These are phyloP conservation scores for Suillus subalutaceus DNA, from an alignment of 768 basidiomycete species.

Conservation along the genomic window DNA sequence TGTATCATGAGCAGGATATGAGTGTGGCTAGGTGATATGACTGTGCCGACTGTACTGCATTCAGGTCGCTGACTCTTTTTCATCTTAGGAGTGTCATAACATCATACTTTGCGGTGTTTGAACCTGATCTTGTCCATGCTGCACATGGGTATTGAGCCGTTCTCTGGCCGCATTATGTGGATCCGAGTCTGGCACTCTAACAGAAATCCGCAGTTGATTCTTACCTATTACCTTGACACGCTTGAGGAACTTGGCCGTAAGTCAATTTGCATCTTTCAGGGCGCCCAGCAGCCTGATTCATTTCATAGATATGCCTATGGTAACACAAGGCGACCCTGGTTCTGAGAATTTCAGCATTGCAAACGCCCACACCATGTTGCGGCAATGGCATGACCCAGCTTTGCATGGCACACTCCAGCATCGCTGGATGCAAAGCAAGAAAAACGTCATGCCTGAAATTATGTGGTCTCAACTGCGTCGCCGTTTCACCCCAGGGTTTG, in stretches of 20 bases:
- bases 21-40: constrained; percentile 25
- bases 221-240: constrained; percentile 20
- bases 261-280: constrained; percentile 3
- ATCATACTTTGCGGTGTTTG: constrained; percentile 11
- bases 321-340: too few relatives aligned
- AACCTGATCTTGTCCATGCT: constrained; percentile 30
- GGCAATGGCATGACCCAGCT: too few relatives aligned
- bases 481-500: constrained; percentile 39
- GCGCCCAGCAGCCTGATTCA: too few relatives aligned
- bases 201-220: constrained; percentile 24
- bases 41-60: background rate
- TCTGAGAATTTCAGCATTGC: too few relatives aligned
- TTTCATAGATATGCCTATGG: too few relatives aligned
- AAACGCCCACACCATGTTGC: too few relatives aligned
- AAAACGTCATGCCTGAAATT: constrained; percentile 17
- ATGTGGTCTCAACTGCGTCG: constrained; percentile 40
- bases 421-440: too few relatives aligned
- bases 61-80: background rate
- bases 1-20: constrained; percentile 31
- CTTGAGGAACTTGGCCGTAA: constrained; percentile 20
- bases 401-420: too few relatives aligned
- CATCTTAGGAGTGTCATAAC: constrained; percentile 8
- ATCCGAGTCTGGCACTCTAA: constrained; percentile 32
- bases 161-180: constrained; percentile 25
- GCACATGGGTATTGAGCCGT: constrained; percentile 26